Evolutionary conservation across 1,139 yeast species (phyloP), one percentile per base, ranked within the genome.

Genomic region (Yamadazyma dushanensis): DNA sequence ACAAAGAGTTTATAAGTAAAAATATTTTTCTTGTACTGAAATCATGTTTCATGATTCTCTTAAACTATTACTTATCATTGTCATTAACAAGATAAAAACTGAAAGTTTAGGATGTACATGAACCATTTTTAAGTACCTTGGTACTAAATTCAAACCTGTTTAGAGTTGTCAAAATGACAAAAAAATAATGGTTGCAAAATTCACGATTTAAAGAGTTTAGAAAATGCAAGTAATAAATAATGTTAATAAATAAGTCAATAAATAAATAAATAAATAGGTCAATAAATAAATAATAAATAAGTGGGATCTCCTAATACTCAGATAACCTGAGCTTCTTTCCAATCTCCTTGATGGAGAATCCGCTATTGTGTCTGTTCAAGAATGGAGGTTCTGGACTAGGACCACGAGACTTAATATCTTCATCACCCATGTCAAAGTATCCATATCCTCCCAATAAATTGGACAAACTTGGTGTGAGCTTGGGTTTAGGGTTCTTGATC

Each of bases 391-490:
- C 88, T 1, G 88, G 88, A n/a, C 81, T 70, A 27, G 74, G 76
- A 3, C 86, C 85, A 47, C 88, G 69, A 3, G 87, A 78, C 50
- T 83, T 79, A 45, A 82, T 79, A 41, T 71, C 75, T 34, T 80
- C 80, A 35, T 81, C 89, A 36, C 85, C 86, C 63, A 82, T 72
- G 54, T 81, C 89, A 49, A 82, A 82, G 57, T 82, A 82, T 6
- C 88, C 88, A 53, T 85, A 85, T 1, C 95, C 95, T 39, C 94
- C 92, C 37, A 85, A 69, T 51, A 85, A 70, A 40, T 78, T 80
- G 21, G 63, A 56, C 37, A 70, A 53, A 17, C 35, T 37, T 29
- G 43, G 45, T 3, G 33, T 16, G n/a, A 37, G 38, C 29, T 39
- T 37, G 26, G 51, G 56, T 40, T 41, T 45, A 34, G 49, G 57